Percentiles rank a stretch among this genome's conserved stretches.
Conservation (phyloP, 306 rosid species). For the Purshia tridentata region DNA sequence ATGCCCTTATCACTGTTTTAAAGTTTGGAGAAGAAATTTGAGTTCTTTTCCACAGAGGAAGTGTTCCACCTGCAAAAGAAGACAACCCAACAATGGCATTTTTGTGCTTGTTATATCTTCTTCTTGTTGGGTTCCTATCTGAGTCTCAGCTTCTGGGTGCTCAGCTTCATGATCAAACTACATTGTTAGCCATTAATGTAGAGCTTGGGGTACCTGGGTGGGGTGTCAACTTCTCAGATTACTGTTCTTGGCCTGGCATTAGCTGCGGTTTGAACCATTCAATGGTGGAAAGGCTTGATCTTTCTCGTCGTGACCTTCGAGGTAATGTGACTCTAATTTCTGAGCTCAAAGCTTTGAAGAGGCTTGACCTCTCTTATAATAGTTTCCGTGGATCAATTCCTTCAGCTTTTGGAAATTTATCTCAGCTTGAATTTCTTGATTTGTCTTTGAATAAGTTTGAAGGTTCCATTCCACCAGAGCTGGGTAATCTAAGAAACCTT, state of each 20-base stretch:
- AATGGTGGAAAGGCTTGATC: constrained; percentile 76
- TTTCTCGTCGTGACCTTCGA: constrained; percentile 66
- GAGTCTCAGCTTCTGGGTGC: constrained; percentile 43
- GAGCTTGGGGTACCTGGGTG: constrained; percentile 87
- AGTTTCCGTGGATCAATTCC: constrained; percentile 76
- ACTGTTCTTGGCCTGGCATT: constrained; percentile 86
- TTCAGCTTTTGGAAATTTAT: constrained; percentile 56
- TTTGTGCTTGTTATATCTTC: constrained; percentile 40
- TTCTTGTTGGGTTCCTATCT: constrained; percentile 56
- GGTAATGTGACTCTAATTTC: constrained; percentile 76
- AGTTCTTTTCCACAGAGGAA: constrained; percentile 16
- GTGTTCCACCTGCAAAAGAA: constrained; percentile 21
- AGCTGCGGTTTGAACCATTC: constrained; percentile 61
- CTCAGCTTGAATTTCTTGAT: constrained; percentile 85
- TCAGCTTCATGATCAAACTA: constrained; percentile 61
- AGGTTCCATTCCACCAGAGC: constrained; percentile 70
- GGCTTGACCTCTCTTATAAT: constrained; percentile 85
- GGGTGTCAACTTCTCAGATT: constrained; percentile 63
- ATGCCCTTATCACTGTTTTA: constrained; percentile 25
- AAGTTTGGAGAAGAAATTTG: constrained; percentile 30
- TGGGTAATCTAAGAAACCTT: constrained; percentile 71
- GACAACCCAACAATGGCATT: constrained; percentile 43
- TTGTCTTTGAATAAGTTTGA: constrained; percentile 79
- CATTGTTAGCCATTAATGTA: constrained; percentile 55
- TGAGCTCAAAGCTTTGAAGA: constrained; percentile 79